phyloP scores from a whole-genome alignment of 2,329 filamentous ascomycete species.

The Colletotrichum musicola region DNA sequence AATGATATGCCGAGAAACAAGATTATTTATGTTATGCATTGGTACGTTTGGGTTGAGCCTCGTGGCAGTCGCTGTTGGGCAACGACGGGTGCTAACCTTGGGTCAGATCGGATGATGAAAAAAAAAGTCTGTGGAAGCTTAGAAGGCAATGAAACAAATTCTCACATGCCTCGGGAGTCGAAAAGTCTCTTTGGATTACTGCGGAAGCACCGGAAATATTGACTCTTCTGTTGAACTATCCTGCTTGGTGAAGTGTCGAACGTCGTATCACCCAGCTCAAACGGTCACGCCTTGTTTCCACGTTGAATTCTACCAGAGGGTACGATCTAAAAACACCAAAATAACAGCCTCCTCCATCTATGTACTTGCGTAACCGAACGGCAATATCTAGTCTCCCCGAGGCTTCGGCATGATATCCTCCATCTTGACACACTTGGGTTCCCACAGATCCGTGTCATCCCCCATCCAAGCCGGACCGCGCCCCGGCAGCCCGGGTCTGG shows the following conservation, averaged over 20 bases:
- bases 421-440: constrained; percentile 45
- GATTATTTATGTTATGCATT: constrained; percentile 23
- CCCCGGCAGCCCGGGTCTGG: constrained; percentile 14
- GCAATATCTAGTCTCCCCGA: not conserved
- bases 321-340: no score
- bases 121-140: constrained; percentile 6
- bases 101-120: constrained; percentile 22
- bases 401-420: constrained; percentile 36
- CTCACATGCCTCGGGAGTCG: not conserved
- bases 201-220: not conserved
- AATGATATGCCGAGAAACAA: constrained; percentile 18
- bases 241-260: no score
- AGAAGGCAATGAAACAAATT: not conserved
- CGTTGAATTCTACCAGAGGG: no score
- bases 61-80: not conserved
- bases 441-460: constrained; percentile 43
- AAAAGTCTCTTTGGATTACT: not conserved
- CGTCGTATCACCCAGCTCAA: no score
- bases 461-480: constrained; percentile 38
- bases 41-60: constrained; percentile 14
- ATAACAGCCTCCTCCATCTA: no score
- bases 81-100: constrained; percentile 5
- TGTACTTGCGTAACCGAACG: not conserved
- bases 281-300: no score
- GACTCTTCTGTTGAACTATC: no score